A percentile compares a stretch with the other conserved stretches of the same genome.
Conservation (phyloP, 768 basidiomycete species). For the Dacryopinax primogenitus region DNA sequence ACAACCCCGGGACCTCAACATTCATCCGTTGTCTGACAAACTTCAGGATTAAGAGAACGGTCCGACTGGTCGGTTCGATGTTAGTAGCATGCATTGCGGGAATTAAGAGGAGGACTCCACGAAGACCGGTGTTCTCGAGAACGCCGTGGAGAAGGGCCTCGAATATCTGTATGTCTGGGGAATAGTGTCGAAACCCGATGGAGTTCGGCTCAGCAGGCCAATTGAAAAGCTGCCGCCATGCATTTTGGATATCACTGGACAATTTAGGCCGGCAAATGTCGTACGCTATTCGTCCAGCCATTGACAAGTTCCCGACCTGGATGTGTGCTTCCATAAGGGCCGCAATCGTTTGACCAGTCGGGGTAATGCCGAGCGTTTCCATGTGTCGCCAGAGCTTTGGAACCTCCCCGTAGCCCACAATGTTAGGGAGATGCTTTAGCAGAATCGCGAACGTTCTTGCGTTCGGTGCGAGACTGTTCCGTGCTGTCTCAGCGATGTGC, state of each 20-base stretch:
- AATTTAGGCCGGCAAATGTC: slow-evolving; percentile 31
- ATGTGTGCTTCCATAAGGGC: slow-evolving; percentile 49
- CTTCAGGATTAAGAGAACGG: neutral
- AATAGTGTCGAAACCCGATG: slow-evolving; percentile 12
- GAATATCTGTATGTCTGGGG: slow-evolving; percentile 37
- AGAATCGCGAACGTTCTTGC: slow-evolving; percentile 50
- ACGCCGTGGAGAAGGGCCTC: slow-evolving; percentile 48
- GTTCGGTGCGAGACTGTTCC: slow-evolving; percentile 30
- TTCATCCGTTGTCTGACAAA: neutral
- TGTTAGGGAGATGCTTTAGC: slow-evolving; percentile 41
- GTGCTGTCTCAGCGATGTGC: neutral
- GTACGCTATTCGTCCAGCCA: slow-evolving; percentile 43
- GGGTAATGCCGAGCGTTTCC: slow-evolving; percentile 31
- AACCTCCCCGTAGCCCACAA: slow-evolving; percentile 35
- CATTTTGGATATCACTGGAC: slow-evolving; percentile 23
- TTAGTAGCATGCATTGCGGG: slow-evolving; percentile 23
- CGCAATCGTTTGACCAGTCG: slow-evolving; percentile 37
- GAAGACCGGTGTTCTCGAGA: slow-evolving; percentile 38
- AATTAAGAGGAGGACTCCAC: slow-evolving; percentile 36
- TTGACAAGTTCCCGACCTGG: slow-evolving; percentile 33
- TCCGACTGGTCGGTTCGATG: neutral
- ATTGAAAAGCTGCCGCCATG: slow-evolving; percentile 17
- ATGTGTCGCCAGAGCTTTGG: slow-evolving; percentile 36
- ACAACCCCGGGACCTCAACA: neutral
- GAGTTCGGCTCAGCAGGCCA: neutral